A percentile compares a stretch with the other conserved stretches of the same genome.
Evolutionary conservation across 2,329 filamentous ascomycete genomes (phyloP).

Genomic region (Fusarium nanum): DNA sequence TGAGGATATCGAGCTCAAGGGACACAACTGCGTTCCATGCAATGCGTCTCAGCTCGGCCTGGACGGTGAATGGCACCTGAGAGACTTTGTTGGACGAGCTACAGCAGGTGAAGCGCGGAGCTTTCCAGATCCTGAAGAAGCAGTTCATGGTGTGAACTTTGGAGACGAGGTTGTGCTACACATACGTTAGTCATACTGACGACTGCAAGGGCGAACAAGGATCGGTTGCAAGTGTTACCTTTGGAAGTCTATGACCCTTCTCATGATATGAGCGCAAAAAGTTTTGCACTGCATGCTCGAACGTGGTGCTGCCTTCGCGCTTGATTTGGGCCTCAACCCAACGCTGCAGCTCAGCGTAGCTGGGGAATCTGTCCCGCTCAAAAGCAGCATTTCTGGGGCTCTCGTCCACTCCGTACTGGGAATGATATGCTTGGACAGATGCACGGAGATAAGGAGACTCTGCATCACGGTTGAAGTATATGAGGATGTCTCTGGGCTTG

Average conservation of each 20-base stretch:
- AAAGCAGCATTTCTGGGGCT: slow-evolving; percentile 53
- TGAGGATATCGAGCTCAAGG: slow-evolving; percentile 55
- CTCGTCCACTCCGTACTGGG: slow-evolving; percentile 48
- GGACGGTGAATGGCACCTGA: slow-evolving; percentile 54
- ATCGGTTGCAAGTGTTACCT: slow-evolving; percentile 49
- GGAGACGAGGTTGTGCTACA: slow-evolving; percentile 56
- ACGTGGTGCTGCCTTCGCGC: slow-evolving; percentile 49
- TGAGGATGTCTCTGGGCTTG: slow-evolving; percentile 52
- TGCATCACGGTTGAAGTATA: slow-evolving; percentile 52
- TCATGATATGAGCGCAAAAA: slow-evolving; percentile 54
- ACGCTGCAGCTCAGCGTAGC: slow-evolving; percentile 49
- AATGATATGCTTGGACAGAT: slow-evolving; percentile 54
- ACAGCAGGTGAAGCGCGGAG: slow-evolving; percentile 56
- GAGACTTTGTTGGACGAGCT: slow-evolving; percentile 53
- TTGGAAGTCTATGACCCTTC: slow-evolving; percentile 53
- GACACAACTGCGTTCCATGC: slow-evolving; percentile 53
- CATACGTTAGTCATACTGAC: slow-evolving; percentile 31
- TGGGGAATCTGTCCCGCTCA: slow-evolving; percentile 53
- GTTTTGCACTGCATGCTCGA: slow-evolving; percentile 51
- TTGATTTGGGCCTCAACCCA: slow-evolving; percentile 56
- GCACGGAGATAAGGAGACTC: slow-evolving; percentile 55
- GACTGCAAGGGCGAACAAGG: neutral
- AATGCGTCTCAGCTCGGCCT: slow-evolving; percentile 55
- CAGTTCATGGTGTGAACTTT: slow-evolving; percentile 61
- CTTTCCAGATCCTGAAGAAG: slow-evolving; percentile 63